Conservation (phyloP, 1,284 basidiomycete species). For the Coniferiporia weirii region DNA sequence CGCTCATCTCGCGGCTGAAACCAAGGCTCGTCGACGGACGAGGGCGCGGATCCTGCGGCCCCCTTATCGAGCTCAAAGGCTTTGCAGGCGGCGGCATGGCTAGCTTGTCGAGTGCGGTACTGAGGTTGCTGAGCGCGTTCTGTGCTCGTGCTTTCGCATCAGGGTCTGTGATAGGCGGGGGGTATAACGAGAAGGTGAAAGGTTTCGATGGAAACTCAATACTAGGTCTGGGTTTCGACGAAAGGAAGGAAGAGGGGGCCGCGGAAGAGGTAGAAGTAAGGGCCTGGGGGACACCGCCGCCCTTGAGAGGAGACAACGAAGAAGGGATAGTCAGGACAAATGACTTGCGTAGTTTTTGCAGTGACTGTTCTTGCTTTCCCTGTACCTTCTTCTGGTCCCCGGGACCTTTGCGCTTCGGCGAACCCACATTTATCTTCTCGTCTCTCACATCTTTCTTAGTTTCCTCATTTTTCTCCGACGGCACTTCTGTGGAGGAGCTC, state of each 20-base stretch:
- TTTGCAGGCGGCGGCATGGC: slow-evolving; percentile 17
- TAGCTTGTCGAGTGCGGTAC: slow-evolving; percentile 13
- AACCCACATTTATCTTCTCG: neutral
- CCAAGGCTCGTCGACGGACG: slow-evolving; percentile 17
- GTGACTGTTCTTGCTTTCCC: neutral
- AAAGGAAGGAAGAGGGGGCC: neutral
- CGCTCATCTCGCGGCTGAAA: slow-evolving; percentile 13
- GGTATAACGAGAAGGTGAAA: slow-evolving; percentile 12
- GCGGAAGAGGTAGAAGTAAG: neutral
- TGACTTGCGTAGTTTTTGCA: slow-evolving; percentile 5
- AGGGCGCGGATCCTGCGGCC: neutral
- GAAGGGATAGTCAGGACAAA: slow-evolving; percentile 17
- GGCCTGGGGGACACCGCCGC: neutral
- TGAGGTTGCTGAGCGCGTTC: slow-evolving; percentile 11
- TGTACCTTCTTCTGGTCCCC: neutral
- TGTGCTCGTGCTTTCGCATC: slow-evolving; percentile 6
- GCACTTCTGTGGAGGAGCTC: neutral
- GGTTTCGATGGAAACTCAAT: neutral
- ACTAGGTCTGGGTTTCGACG: neutral
- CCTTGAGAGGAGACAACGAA: slow-evolving; percentile 15
- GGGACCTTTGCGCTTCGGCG: neutral
- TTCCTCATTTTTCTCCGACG: neutral
- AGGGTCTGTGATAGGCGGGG: slow-evolving; percentile 11
- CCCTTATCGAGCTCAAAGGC: slow-evolving; percentile 3
- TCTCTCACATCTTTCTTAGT: neutral